Evolutionary conservation across 208 protist genomes (phyloP), one percentile per base, ranked within the genome.

Genomic region (Leishmania turanica): DNA sequence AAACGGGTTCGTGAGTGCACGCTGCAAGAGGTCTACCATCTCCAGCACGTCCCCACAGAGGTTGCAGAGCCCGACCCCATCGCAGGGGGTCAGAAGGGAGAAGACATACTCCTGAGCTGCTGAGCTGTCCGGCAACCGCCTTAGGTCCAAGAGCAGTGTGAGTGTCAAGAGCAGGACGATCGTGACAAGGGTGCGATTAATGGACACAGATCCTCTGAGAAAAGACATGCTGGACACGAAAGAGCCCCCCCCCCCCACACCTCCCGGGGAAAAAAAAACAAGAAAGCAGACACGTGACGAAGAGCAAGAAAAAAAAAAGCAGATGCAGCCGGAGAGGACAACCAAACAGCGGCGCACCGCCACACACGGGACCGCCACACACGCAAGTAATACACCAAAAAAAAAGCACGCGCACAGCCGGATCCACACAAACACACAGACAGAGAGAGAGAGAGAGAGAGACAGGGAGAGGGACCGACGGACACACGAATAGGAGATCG

Each of bases 31-130:
- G 54, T 91, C 88, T 19, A 91, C 64, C 53, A 78, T 78, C 62
- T 89, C 72, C 53, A 91, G 79, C 13, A 87, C 77, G 15, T 79
- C 75, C 11, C 85, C 81, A 73, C 88, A 91, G 53, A 84, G 31
- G 15, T 82, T 79, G 74, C 88, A 91, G 45, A 75, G 58, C 24
- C 49, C 42, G 27, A 72, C 65, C 11, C 54, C 79, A 51, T 76
- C 49, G 47, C 84, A 85, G 27, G 80, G 62, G 21, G 64, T 78
- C 21, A 84, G 60, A 24, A 77, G n/a, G 21, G 80, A 73, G 51
- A 81, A 84, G n/a, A 80, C 66, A 45, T 84, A 84, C 69, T 84
- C 81, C 60, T 84, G 81, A 9, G 81, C 81, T 34, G 72, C 69
- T 13, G 53, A 58, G 69, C 76, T 84, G 81, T 77, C 69, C 13